Evolutionary conservation across 345 rosid species (phyloP).

Genomic region (Tarenaya hassleriana): DNA sequence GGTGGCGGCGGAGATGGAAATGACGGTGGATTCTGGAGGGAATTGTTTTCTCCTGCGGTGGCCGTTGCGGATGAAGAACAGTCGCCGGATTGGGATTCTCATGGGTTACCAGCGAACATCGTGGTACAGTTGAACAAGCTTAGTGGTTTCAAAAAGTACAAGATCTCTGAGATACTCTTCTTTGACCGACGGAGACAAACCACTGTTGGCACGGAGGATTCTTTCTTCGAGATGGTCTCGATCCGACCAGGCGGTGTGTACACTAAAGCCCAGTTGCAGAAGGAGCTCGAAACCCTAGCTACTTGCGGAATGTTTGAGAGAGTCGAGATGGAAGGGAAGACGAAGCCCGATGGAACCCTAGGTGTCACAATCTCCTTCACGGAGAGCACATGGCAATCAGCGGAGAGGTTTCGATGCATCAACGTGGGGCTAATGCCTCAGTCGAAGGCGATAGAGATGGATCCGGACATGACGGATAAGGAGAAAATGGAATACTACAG

Average conservation of each 20-base stretch:
- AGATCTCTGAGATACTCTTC: conserved; percentile 74
- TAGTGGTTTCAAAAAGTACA: conserved; percentile 81
- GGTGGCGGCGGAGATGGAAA: conserved; percentile 43
- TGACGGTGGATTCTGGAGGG: conserved; percentile 50
- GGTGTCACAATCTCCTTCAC: conserved; percentile 58
- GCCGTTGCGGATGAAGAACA: conserved; percentile 82
- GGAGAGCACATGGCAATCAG: conserved; percentile 92
- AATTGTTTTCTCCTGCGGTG: conserved; percentile 37
- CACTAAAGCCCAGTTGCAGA: conserved; percentile 71
- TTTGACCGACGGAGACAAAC: conserved; percentile 53
- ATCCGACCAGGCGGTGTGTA: conserved; percentile 75
- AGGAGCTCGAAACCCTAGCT: conserved; percentile 88
- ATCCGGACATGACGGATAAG: conserved; percentile 90
- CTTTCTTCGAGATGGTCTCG: conserved; percentile 96
- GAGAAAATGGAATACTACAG: conserved; percentile 82
- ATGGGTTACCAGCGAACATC: conserved; percentile 83
- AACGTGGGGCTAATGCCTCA: conserved; percentile 85
- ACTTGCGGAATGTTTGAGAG: conserved; percentile 99
- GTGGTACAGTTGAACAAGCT: conserved; percentile 72
- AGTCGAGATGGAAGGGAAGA: conserved; percentile 80
- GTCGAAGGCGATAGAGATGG: conserved; percentile 83
- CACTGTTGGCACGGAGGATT: conserved; percentile 74
- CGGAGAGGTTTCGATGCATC: conserved; percentile 78
- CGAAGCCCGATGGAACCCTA: conserved; percentile 78
- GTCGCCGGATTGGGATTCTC: conserved; percentile 77